Percentiles rank a stretch among this genome's conserved stretches.
Evolutionary conservation across 2,329 filamentous ascomycete species (phyloP).

Genomic region (Arthrobotrys entomopaga): DNA sequence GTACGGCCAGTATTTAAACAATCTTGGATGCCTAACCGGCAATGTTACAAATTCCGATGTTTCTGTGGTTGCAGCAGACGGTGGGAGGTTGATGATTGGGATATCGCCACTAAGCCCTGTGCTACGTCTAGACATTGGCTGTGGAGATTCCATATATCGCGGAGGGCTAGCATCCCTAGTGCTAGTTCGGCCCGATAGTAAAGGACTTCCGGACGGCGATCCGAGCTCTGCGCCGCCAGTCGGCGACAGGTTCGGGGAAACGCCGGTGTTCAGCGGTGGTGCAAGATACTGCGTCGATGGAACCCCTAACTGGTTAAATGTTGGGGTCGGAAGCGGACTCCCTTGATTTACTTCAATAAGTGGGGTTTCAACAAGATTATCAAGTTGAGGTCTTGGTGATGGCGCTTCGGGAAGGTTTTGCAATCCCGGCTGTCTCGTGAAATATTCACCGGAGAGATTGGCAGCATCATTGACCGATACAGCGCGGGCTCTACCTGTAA

Average conservation of each 20-base stretch:
- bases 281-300: conserved; percentile 43
- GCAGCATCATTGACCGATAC: conserved; percentile 71
- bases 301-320: conserved; percentile 30
- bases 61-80: conserved; percentile 39
- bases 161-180: conserved; percentile 38
- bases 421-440: conserved; percentile 18
- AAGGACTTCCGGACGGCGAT: conserved; percentile 31
- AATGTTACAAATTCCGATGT: conserved; percentile 40
- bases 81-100: conserved; percentile 41
- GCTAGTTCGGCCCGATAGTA: conserved; percentile 33
- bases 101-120: conserved; percentile 35
- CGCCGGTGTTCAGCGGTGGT: conserved; percentile 23
- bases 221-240: conserved; percentile 1
- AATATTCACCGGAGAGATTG: conserved; percentile 42
- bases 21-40: conserved; percentile 63
- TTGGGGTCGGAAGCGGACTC: conserved; percentile 19
- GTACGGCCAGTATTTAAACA: conserved; percentile 84
- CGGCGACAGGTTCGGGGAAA: conserved; percentile 22
- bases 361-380: conserved; percentile 21
- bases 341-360: conserved; percentile 34
- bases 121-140: conserved; percentile 32
- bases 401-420: conserved; percentile 2
- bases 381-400: conserved; percentile 8
- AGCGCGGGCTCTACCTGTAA: conserved; percentile 64
- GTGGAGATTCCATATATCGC: conserved; percentile 33